phyloP scores from a whole-genome alignment of 148 eudicot species.

The Arctostaphylos glauca region DNA sequence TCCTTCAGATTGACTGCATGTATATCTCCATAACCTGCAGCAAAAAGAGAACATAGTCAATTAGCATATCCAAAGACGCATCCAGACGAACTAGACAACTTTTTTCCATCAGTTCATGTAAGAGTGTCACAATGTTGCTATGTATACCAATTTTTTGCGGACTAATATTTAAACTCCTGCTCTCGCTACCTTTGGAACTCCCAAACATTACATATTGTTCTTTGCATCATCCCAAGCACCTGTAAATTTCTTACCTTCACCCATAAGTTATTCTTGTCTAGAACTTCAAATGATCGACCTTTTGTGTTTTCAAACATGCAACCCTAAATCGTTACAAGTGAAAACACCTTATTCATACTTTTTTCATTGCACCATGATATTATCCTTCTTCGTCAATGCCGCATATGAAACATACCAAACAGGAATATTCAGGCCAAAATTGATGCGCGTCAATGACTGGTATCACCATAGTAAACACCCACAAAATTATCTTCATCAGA shows the following conservation, averaged over 20 bases:
- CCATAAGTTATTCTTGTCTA: too few relatives aligned
- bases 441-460: background rate
- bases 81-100: background rate
- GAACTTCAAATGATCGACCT: too few relatives aligned
- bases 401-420: background rate
- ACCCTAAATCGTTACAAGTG: background rate
- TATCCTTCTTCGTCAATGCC: background rate
- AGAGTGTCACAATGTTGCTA: background rate
- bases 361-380: background rate
- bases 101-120: background rate
- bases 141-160: background rate
- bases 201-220: too few relatives aligned
- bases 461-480: background rate
- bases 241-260: too few relatives aligned
- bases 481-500: background rate
- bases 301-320: background rate
- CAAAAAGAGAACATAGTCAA: background rate
- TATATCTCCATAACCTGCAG: constrained; percentile 72
- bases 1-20: constrained; percentile 77
- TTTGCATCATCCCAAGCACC: too few relatives aligned
- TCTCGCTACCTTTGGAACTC: too few relatives aligned
- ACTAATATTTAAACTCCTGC: background rate
- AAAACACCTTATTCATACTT: background rate
- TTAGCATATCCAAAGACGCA: background rate
- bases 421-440: background rate